Evolutionary conservation across 371 early-diverging fungal genomes (phyloP), one percentile per base, ranked within the genome.

Genomic region (Mortierella sp.): DNA sequence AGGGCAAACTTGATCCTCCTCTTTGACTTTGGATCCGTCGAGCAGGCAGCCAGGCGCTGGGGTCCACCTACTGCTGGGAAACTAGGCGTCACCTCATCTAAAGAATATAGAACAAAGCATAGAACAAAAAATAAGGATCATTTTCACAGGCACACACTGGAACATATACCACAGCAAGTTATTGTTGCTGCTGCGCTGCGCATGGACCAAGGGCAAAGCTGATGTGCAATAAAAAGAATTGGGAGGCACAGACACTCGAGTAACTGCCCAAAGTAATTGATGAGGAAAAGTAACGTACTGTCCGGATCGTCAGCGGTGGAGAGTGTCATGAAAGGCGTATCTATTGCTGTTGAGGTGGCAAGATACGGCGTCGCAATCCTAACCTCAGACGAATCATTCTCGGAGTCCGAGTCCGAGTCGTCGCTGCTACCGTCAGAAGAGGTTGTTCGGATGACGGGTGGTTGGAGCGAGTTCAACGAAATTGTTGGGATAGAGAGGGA

Each of bases 1-100:
- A 98, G 90, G 24, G 93, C 92, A 5, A 97, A 93, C 88, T 98
- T 98, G 79, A 91, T 90, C 38, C 97, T 90, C 71, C 88, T 80
- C 79, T 90, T 90, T 21, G 91, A 83, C 32, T 81, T 83, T 70
- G 87, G 81, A 54, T 81, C 81, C 14, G 87, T 83, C 14, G 87
- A 83, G 35, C 83, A 87, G 46, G 83, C 87, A 32, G 84, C 83
- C 75, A 86, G 51, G 8, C 88, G 82, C 68, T 88, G 88, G 27
- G 88, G 88, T 12, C 88, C 84, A 72, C 83, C 75, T n/a, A 77
- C n/a, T 10, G 81, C 80, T 72, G 87, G 88, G 65, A 88, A 88
- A 21, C 76, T 78, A 27, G 85, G 74, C 24, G 80, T 76, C 32
- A 65, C 56, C 24, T 81, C 85, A 63, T 70, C 71, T 41, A 71